phyloP scores from a whole-genome alignment of 306 rosid species.

The Ormosia semicastrata region DNA sequence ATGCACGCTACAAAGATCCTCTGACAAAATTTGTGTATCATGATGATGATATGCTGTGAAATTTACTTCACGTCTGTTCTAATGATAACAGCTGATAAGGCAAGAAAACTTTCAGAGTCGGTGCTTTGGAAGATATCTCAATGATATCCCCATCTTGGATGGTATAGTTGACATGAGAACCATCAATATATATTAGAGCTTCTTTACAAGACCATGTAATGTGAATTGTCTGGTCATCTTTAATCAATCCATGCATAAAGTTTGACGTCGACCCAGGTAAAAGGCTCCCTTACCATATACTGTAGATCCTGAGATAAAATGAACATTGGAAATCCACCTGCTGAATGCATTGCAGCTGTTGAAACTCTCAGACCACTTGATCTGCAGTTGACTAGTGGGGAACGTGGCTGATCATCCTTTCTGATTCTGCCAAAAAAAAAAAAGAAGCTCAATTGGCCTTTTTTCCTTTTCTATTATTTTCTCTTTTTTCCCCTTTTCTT shows the following conservation, averaged over 20 bases:
- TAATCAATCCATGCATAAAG: conserved; percentile 60
- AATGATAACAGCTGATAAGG: conserved; percentile 40
- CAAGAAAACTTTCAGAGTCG: conserved; percentile 71
- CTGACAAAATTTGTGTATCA: neutral
- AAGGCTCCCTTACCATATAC: conserved; percentile 92
- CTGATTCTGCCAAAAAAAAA: conserved; percentile 50
- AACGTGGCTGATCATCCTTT: conserved; percentile 45
- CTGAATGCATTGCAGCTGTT: conserved; percentile 86
- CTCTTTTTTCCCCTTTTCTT: neutral
- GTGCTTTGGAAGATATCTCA: conserved; percentile 70
- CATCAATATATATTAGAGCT: conserved; percentile 72
- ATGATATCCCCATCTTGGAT: conserved; percentile 62
- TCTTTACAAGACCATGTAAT: conserved; percentile 57
- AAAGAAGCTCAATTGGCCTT: conserved; percentile 4
- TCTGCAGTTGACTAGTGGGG: conserved; percentile 58
- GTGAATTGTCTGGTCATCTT: conserved; percentile 46
- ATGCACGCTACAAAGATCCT: neutral
- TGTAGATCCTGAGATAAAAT: conserved; percentile 75
- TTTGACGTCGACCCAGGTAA: conserved; percentile 40
- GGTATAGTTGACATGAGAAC: conserved; percentile 58
- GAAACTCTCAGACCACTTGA: conserved; percentile 96
- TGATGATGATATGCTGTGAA: neutral
- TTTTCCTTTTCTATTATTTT: neutral
- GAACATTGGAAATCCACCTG: conserved; percentile 81
- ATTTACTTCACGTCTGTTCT: conserved; percentile 11